A percentile compares a stretch with the other conserved stretches of the same genome.
These are phyloP conservation scores for Gossypium herbaceum DNA, from an alignment of 345 rosid species.

Conservation along the genomic window DNA sequence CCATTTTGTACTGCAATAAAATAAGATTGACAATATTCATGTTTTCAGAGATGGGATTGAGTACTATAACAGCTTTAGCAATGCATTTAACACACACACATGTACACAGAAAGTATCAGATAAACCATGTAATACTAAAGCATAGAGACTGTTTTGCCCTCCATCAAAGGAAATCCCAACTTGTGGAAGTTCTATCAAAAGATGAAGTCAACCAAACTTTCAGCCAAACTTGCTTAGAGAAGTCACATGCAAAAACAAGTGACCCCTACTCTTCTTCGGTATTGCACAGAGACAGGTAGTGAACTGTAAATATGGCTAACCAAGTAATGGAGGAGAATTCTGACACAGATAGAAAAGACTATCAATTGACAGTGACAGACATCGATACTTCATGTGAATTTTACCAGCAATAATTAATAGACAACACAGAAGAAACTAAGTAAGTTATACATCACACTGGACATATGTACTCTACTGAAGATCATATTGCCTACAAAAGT, in stretches of 20 bases:
- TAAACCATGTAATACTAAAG: neutral
- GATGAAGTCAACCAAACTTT: neutral
- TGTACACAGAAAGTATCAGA: neutral
- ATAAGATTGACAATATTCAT: neutral
- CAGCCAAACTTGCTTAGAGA: neutral
- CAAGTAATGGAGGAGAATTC: too few relatives aligned
- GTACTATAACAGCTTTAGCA: neutral
- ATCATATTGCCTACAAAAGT: neutral
- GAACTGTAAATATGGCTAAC: too few relatives aligned
- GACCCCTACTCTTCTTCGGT: too few relatives aligned
- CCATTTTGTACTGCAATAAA: neutral
- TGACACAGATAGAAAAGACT: too few relatives aligned
- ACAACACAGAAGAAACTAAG: neutral
- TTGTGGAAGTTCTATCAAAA: slow-evolving; percentile 14
- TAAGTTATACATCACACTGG: neutral
- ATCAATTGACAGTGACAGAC: neutral
- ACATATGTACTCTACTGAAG: neutral
- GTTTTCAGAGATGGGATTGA: slow-evolving; percentile 21
- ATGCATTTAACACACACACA: neutral
- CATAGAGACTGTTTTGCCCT: neutral
- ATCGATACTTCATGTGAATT: neutral
- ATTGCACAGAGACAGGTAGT: too few relatives aligned
- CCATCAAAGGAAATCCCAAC: neutral
- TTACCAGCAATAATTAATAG: neutral
- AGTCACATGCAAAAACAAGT: neutral